Evolutionary conservation across 345 rosid species (phyloP).

Genomic region (Ailanthus altissimus): DNA sequence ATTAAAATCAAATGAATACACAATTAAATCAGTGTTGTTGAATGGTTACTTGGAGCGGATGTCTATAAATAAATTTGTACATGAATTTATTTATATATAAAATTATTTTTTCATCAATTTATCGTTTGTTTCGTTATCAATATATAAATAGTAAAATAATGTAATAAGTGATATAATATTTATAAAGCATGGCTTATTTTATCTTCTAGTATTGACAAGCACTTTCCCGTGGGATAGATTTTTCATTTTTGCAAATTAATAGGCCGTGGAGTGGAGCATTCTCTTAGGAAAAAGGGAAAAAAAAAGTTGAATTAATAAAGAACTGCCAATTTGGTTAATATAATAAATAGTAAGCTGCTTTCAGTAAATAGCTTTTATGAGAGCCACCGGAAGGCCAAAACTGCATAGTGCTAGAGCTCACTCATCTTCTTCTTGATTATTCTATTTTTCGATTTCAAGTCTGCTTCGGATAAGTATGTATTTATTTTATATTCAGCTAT

Average conservation of each 20-base stretch:
- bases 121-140: neutral
- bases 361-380: constrained; percentile 34
- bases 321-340: constrained; percentile 17
- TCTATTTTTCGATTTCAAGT: neutral
- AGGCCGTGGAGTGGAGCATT: neutral
- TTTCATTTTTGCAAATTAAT: neutral
- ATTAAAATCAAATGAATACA: neutral
- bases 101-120: too few relatives aligned
- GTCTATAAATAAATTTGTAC: too few relatives aligned
- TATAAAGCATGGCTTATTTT: too few relatives aligned
- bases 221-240: neutral
- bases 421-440: constrained; percentile 22
- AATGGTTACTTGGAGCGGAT: too few relatives aligned
- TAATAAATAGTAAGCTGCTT: constrained; percentile 28
- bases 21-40: neutral
- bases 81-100: too few relatives aligned
- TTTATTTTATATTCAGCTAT: constrained; percentile 6
- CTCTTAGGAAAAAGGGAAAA: neutral
- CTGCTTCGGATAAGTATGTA: constrained; percentile 23
- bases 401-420: neutral
- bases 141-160: neutral
- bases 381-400: constrained; percentile 31
- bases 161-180: neutral
- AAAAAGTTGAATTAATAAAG: constrained; percentile 8
- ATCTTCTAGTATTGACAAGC: too few relatives aligned